Conservation (phyloP, 371 early-diverging fungal species). For the Choanephora cucurbitarum region DNA sequence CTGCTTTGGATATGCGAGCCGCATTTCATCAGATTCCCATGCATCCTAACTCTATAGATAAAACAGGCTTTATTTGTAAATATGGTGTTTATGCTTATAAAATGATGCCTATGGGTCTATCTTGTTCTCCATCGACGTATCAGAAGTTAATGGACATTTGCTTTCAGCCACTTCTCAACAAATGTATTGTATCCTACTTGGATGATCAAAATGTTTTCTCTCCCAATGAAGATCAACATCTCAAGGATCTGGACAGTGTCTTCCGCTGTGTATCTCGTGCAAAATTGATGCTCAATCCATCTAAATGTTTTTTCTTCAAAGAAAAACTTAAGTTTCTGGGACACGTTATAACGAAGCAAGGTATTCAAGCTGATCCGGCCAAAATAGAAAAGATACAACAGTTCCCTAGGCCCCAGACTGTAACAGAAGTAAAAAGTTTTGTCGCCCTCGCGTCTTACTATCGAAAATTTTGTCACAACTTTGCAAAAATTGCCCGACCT, state of each 20-base stretch:
- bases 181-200: conserved; percentile 1
- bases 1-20: conserved; percentile 4
- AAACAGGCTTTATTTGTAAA: conserved; percentile 1
- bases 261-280: not conserved
- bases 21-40: conserved; percentile 1
- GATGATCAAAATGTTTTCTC: conserved; percentile 1
- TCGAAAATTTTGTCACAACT: not conserved
- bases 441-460: conserved; percentile 1
- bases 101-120: not conserved
- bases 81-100: not conserved
- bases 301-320: conserved; percentile 3
- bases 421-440: not conserved
- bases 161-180: not conserved
- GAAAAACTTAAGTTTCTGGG: not conserved
- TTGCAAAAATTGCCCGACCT: conserved; percentile 5
- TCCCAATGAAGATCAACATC: not conserved
- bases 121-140: not conserved
- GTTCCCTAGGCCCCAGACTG: not conserved
- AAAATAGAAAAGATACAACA: conserved; percentile 4
- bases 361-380: not conserved
- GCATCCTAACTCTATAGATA: not conserved
- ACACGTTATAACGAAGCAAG: not conserved
- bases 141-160: conserved; percentile 3
- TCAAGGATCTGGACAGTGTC: not conserved
- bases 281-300: not conserved